Base-by-base conservation (phyloP, 2,329 filamentous ascomycete genomes). In the Purpureocillium lavendulum region DNA sequence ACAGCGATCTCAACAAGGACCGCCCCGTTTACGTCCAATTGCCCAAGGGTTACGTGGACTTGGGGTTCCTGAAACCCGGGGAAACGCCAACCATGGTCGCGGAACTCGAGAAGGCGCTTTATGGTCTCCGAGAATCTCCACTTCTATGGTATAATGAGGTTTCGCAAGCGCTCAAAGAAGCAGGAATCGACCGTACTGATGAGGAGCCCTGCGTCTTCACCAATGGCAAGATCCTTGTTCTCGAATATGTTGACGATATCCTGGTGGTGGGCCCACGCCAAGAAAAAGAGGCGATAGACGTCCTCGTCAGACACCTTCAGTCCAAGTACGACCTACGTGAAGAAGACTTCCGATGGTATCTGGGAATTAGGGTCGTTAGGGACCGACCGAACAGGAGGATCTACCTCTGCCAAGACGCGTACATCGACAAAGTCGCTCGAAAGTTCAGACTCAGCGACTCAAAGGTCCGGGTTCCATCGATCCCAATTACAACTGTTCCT, bases 291-390 rank as follows among this genome's bases (percentile, higher is more conserved):
- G 7, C 26, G 8, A 12, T 29, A 29, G 26, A 29, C 12, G 12
- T 8, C 12, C 26, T 29, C 7, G 26, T 29, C 26, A 12, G 8
- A 29, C 12, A 29, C 26, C 12, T 7, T 7, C 7, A 29, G 12
- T 7, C 8, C 7, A 29, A 29, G 26, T 29, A 36, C 14, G 34
- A 36, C 3, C n/a, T 36, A 4, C 34, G 34, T 15, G 21, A 40
- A 26, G 30, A 29, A 35, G 33, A 30, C 7, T 31, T 40, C 12
- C 11, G 24, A 3, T 40, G 33, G 38, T 40, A 35, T 18, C 33
- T 40, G 10, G 30, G 38, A 21, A 35, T 40, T 29, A 35, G 33
- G 26, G 29, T 40, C 30, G 18, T 40, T n/a, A 7, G 33, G 13
- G 30, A 40, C 31, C 18, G 29, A n/a, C n/a, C 21, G 15, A 15